Evolutionary conservation across 352 stramenopile genomes (phyloP), one percentile per base, ranked within the genome.

Genomic region (Phytopythium oedochilum): DNA sequence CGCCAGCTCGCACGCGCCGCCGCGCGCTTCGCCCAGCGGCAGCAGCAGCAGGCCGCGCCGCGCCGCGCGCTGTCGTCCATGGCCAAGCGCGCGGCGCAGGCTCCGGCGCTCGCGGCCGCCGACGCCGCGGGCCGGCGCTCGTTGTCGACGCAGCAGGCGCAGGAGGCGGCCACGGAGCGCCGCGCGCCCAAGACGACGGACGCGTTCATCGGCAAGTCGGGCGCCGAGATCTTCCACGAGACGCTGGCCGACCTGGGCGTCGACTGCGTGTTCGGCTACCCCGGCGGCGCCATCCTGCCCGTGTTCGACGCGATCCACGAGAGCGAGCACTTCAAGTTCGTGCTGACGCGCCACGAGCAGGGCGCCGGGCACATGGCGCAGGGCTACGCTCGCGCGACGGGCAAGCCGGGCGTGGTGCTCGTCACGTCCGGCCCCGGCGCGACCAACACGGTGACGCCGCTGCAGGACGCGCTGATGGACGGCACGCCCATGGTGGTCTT

Each of bases 251-350:
- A 97, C 57, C 74, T 97, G 61, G 89, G 74, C 42, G 89, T 97
- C 4, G 73, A 96, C 49, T 87, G 88, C 46, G 90, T 98, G 15
- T 98, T 98, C 61, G 94, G 94, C 25, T 98, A 98, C 71, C 96
- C 92, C 0, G 94, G 92, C 25, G 94, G 94, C 46, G 93, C 93
- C 54, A 97, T 98, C 57, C 63, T 98, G 3, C 94, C 94, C 22
- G 83, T 98, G 31, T 90, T 98, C 52, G 94, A 98, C 71, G 90
- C 96, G 61, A 98, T 98, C 75, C 83, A 98, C 64, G 73, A 94
- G 49, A 90, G 78, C 57, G 53, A 91, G 25, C 61, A 90, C 52
- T 92, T 94, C 60, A 68, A 94, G 44, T 94, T 94, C 44, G 66
- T 91, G 46, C 66, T 94, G 34, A 90, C 82, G 45, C 73, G 85